Base-by-base conservation (phyloP, 257 asterid genomes). In the Lycium barbarum region DNA sequence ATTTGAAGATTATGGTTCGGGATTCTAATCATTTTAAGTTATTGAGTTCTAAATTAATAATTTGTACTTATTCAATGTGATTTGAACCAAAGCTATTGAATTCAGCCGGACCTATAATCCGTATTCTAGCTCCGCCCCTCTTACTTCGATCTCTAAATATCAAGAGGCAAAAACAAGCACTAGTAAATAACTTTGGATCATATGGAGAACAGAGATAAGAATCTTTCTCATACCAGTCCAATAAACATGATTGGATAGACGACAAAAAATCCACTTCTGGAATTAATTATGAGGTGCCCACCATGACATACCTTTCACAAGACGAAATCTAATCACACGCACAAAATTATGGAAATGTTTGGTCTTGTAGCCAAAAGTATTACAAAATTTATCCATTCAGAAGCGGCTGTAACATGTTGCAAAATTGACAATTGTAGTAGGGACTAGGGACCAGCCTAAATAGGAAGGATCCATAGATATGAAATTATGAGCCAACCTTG, bases 391-490 rank as follows among this genome's bases (percentile, higher is more conserved):
- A 49, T 51, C 81, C 20, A 33, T 38, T 38, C 2, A 38, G 53
- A 70, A 3, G 36, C 7, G 0, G 40, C 14, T 51, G 22, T 1
- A 20, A 6, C 15, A 61, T 49, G 81, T 47, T 47, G 40, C 59
- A 40, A 15, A 12, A 51, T 76, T 54, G 47, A 51, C 45, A 74
- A 18, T 40, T 5, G 26, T 20, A 0, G 65, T 26, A 76, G 82
- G 82, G 82, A 76, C 65, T 22, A 26, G 47, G 65, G 82, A 76
- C 82, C 82, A 76, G 11, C 47, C 82, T 76, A 76, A 76, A 17
- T 74, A 51, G 22, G 62, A 22, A 51, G 22, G 81, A 26, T 76
- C 10, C 63, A 54, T 76, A 26, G 36, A 26, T 51, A 76, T 51
- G 63, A 51, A 51, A 26, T 26, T 26, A 49, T 51, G 22, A 76